A percentile compares a stretch with the other conserved stretches of the same genome.
Evolutionary conservation across 441 rosid genomes (phyloP).

Genomic region (Cnidoscolus chayamansa): DNA sequence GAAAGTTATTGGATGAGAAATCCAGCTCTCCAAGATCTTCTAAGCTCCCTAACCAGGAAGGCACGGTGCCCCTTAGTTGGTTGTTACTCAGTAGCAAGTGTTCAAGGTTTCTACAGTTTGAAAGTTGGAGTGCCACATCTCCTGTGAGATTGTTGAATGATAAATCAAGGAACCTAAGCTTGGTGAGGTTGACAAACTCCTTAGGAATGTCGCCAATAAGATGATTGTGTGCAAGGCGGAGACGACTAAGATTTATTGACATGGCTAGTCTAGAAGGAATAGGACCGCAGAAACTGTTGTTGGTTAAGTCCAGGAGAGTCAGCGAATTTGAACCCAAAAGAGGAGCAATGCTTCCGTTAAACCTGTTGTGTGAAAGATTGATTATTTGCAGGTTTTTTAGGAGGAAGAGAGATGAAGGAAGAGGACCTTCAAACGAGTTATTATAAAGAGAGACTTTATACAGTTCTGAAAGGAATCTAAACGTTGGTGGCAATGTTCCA

Average conservation of each 20-base stretch:
- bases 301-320: constrained; percentile 70
- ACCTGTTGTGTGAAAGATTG: constrained; percentile 73
- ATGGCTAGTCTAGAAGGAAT: constrained; percentile 53
- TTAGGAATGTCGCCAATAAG: constrained; percentile 63
- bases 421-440: constrained; percentile 73
- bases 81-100: constrained; percentile 66
- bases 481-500: constrained; percentile 73
- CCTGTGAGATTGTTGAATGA: constrained; percentile 25
- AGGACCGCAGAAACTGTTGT: constrained; percentile 64
- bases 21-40: constrained; percentile 74
- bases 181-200: constrained; percentile 52
- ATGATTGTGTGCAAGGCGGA: constrained; percentile 68
- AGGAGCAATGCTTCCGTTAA: constrained; percentile 59
- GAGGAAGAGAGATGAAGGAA: constrained; percentile 59
- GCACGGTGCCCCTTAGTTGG: constrained; percentile 53
- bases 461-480: constrained; percentile 58
- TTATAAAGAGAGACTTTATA: constrained; percentile 63
- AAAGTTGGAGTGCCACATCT: constrained; percentile 47
- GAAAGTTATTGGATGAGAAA: constrained; percentile 64
- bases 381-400: constrained; percentile 68
- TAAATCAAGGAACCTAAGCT: constrained; percentile 70
- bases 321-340: constrained; percentile 58
- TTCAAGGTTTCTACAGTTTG: constrained; percentile 49
- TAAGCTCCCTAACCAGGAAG: constrained; percentile 71
- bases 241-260: constrained; percentile 57